Base-by-base conservation (phyloP, 2,329 filamentous ascomycete genomes). In the Aspergillus spinulosporus region DNA sequence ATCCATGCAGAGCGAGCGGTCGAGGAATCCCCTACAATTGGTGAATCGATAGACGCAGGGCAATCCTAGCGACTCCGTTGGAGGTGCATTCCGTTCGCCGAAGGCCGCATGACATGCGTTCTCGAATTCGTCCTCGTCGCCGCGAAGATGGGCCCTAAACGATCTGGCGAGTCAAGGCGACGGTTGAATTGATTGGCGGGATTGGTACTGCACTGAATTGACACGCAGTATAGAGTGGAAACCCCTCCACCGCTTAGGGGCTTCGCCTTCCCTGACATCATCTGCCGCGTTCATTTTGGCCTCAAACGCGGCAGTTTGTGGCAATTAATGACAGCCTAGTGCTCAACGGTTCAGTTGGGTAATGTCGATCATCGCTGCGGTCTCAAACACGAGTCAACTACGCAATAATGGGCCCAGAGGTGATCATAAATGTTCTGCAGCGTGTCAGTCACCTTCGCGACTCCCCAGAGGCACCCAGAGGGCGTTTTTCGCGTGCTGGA, bases 31-130 rank as follows among this genome's bases (percentile, higher is more conserved):
- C 45, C 45, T 43, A 48, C 42, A 42, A 47, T 37, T 56, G 53
- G 28, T 39, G 45, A 29, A 8, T 42, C 39, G 39, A 34, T 42
- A 31, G 15, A 48, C 32, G 37, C 5, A 42, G 28, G 26, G 9
- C 36, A 37, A 49, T 51, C 36, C 36, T 46, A 44, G 52, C 46
- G 51, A 45, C 52, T 36, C 31, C 59, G 12, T 36, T 45, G 28
- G 15, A 42, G 53, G 57, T 51, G 47, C 43, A 47, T 62, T 32
- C 43, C 49, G 57, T 34, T 40, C 42, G 14, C 57, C 52, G 58
- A 50, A 62, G 32, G 29, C 49, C 46, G 46, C 40, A 62, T 60
- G 55, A 56, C 54, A 62, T 62, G 59, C 55, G 52, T 62, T 58
- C 59, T 39, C 47, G 34, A 43, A 26, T 47, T 29, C 29, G 34